Conservation (phyloP, 768 basidiomycete species). For the Tulasnella sp. region DNA sequence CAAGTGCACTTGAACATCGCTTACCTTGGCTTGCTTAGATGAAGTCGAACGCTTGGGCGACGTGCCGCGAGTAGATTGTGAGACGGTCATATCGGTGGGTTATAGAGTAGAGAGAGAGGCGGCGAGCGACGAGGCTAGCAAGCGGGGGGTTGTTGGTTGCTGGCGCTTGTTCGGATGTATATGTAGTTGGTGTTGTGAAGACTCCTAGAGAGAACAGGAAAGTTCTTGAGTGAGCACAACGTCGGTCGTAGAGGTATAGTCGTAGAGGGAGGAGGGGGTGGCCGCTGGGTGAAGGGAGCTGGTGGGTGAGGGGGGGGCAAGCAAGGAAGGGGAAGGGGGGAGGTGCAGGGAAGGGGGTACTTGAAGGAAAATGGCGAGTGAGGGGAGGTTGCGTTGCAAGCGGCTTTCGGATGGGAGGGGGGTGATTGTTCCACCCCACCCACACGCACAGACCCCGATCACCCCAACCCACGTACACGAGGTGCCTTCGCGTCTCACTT, state of each 20-base stretch:
- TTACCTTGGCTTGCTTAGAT: constrained; percentile 8
- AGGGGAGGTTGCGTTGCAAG: background rate
- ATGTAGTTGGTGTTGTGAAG: background rate
- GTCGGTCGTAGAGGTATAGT: background rate
- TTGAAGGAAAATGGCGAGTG: constrained; percentile 2
- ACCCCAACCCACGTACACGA: constrained; percentile 1
- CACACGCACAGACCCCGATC: constrained; percentile 10
- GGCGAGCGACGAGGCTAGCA: background rate
- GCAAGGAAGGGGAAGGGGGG: background rate
- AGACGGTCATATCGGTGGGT: background rate
- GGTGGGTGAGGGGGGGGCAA: constrained; percentile 5
- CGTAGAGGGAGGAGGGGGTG: background rate
- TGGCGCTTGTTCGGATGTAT: background rate
- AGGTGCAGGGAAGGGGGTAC: constrained; percentile 5
- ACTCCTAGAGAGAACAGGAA: background rate
- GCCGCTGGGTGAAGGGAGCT: background rate
- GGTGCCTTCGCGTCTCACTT: background rate
- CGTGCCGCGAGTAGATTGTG: background rate
- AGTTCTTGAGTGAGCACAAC: background rate
- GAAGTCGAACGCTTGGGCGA: constrained; percentile 9
- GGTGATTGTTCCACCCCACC: constrained; percentile 9
- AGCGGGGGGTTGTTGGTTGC: background rate
- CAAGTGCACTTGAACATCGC: background rate
- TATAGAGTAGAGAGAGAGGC: background rate
- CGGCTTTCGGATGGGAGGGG: constrained; percentile 4